Evolutionary conservation across 2,329 filamentous ascomycete species (phyloP), one percentile per base, ranked within the genome.

Genomic region (Penicillium olsonii): DNA sequence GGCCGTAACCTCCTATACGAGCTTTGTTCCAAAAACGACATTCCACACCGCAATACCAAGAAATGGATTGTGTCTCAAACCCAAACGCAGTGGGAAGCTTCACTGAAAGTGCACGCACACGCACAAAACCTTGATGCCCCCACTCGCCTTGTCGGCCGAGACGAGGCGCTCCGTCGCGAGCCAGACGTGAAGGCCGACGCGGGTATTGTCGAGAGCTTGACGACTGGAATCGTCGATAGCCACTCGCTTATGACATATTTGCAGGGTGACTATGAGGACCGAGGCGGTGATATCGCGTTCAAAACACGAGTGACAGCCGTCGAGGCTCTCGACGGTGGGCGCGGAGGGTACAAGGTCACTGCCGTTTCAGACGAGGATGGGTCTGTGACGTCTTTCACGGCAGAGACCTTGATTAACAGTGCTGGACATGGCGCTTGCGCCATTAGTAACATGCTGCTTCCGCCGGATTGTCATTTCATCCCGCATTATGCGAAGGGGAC

Each of bases 31-130:
- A 74, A 74, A 48, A 76, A 88, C 62, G 70, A 72, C 49, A 87
- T 99, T 42, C 83, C 84, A 0, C 82, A 94, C 72, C 79, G 79
- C 45, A 87, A 87, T 66, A 88, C 84, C 19, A 91, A 91, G 52
- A 97, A 96, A 76, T 96, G 92, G 92, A 88, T 97, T 62, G 88
- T 97, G 1, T 92, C 92, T 1, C 94, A 97, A 75, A 87, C 84
- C 44, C 78, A 78, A 1, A 74, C 73, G 39, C 89, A 97, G 75
- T 80, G 82, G 66, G 78, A 75, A n/a, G 83, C 83, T 2, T 75
- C 73, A 37, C 52, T 72, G 2, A 76, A 76, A 37, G 68, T 84
- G 0, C 79, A 85, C 63, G 68, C 74, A 1, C 81, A 82, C 53
- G 77, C 82, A 2, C 70, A 73, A 37, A 64, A 66, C 6, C 76